Percentiles rank a stretch among this genome's conserved stretches.
Evolutionary conservation across 257 asterid species (phyloP).

Genomic region (Ehretia macrophylla): DNA sequence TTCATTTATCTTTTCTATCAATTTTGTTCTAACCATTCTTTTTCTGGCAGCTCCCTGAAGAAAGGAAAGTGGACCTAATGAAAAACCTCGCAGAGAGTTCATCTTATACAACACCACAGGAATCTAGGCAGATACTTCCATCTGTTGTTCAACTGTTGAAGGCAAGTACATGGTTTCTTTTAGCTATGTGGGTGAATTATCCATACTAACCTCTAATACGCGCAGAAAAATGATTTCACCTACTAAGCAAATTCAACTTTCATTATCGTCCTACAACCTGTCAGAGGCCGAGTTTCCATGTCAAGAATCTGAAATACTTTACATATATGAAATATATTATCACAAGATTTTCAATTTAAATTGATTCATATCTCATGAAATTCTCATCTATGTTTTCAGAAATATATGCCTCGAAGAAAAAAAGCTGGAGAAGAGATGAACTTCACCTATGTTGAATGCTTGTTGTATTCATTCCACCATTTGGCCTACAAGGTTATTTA

Average conservation of each 20-base stretch:
- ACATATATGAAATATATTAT: too few relatives aligned
- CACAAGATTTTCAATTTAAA: too few relatives aligned
- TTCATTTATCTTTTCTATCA: background rate
- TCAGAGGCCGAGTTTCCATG: too few relatives aligned
- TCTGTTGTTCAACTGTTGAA: conserved; percentile 70
- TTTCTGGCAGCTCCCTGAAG: conserved; percentile 79
- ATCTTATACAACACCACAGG: conserved; percentile 79
- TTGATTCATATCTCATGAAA: conserved; percentile 8
- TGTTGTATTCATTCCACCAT: conserved; percentile 83
- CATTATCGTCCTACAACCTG: background rate
- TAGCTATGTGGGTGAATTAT: background rate
- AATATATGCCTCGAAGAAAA: conserved; percentile 73
- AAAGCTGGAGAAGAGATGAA: conserved; percentile 86
- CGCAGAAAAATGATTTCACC: too few relatives aligned
- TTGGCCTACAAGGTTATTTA: conserved; percentile 70
- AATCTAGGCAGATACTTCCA: conserved; percentile 81
- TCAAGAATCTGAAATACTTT: too few relatives aligned
- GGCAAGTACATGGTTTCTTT: conserved; percentile 38
- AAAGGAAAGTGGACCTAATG: conserved; percentile 83
- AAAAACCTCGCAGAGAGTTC: conserved; percentile 93
- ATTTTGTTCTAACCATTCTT: conserved; percentile 15
- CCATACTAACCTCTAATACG: too few relatives aligned
- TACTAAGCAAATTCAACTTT: background rate
- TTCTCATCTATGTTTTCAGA: conserved; percentile 41
- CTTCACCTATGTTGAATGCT: conserved; percentile 85